A percentile compares a stretch with the other conserved stretches of the same genome.
These are phyloP conservation scores for Microsporum ferrugineum DNA, from an alignment of 2,329 filamentous ascomycete species.

Conservation along the genomic window DNA sequence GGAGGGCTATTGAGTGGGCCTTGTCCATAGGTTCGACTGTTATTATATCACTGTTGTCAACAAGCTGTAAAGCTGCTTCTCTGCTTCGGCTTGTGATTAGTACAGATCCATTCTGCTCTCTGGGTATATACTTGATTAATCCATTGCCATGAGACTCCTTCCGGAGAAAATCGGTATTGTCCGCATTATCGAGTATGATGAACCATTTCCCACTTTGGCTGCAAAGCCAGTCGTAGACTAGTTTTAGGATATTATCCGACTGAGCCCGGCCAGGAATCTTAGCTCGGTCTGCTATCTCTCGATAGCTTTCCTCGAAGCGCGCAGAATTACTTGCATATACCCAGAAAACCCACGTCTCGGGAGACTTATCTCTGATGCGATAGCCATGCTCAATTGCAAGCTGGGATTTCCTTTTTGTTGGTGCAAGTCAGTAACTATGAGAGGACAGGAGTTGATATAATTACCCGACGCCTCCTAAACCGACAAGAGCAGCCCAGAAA, in stretches of 20 bases:
- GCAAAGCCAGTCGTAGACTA: background rate
- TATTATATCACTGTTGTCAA: background rate
- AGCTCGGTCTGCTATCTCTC: background rate
- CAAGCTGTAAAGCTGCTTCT: background rate
- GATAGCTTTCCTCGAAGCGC: background rate
- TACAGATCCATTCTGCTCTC: background rate
- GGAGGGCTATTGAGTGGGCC: background rate
- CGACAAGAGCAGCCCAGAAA: slow-evolving; percentile 21
- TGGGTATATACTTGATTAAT: background rate
- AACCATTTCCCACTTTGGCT: background rate
- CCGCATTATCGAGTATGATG: background rate
- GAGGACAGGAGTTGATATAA: background rate
- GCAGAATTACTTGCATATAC: background rate
- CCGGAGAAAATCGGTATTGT: background rate
- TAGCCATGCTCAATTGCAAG: background rate
- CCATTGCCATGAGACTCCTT: background rate
- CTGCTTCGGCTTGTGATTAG: background rate
- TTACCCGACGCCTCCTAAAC: slow-evolving; percentile 29
- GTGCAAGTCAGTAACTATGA: background rate
- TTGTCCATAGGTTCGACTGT: background rate
- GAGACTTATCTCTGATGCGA: background rate
- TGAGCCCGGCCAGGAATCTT: background rate
- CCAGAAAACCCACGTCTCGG: background rate
- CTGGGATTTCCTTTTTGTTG: slow-evolving; percentile 6
- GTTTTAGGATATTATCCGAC: background rate